phyloP scores from a whole-genome alignment of 139 green algal species.

The Dunaliella primolecta region DNA sequence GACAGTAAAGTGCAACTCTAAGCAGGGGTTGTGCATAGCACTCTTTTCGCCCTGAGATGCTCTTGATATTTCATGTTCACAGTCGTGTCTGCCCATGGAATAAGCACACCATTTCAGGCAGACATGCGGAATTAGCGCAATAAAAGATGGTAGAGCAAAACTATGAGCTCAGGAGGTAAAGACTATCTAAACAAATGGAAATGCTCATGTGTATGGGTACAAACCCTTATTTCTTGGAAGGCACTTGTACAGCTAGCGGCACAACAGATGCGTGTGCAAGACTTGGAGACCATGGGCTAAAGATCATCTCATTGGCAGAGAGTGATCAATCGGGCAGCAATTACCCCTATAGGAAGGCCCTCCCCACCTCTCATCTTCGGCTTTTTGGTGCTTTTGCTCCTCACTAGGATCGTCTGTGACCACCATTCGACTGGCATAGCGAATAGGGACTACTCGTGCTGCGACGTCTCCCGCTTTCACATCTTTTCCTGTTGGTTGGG shows the following conservation, averaged over 20 bases:
- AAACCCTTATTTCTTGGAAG: too few species aligned
- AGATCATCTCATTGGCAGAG: background rate
- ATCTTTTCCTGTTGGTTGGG: background rate
- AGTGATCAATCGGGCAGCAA: background rate
- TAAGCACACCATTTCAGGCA: background rate
- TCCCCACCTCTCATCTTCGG: constrained; percentile 18
- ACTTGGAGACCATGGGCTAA: too few species aligned
- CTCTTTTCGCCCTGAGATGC: too few species aligned
- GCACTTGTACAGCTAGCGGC: too few species aligned
- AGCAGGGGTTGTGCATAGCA: background rate
- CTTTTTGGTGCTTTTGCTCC: background rate
- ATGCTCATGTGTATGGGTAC: too few species aligned
- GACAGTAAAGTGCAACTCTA: too few species aligned
- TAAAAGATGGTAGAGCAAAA: too few species aligned
- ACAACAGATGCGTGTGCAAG: too few species aligned
- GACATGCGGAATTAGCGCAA: too few species aligned
- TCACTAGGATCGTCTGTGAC: background rate
- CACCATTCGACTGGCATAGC: constrained; percentile 34
- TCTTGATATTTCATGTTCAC: background rate
- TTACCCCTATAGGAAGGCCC: background rate
- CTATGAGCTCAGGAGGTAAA: too few species aligned
- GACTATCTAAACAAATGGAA: too few species aligned
- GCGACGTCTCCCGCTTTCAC: constrained; percentile 32
- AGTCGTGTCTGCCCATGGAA: background rate
- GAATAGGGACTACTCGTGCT: constrained; percentile 25